phyloP scores from a whole-genome alignment of 2,329 filamentous ascomycete species.

The Aspergillus sp. region DNA sequence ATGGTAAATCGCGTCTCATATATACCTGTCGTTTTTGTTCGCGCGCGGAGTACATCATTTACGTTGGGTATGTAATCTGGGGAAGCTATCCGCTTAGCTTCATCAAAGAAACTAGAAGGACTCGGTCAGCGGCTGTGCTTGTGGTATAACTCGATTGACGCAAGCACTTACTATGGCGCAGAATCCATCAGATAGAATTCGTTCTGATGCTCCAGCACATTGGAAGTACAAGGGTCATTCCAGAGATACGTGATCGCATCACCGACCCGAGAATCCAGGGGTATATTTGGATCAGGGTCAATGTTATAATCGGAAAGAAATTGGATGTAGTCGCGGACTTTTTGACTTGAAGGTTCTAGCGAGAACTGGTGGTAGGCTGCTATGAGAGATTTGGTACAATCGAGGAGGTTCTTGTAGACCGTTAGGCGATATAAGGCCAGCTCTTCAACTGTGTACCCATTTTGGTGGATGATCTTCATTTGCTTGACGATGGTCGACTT shows the following conservation, averaged over 20 bases:
- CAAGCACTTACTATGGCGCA: slow-evolving; percentile 79
- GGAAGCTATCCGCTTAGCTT: slow-evolving; percentile 79
- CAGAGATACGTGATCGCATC: slow-evolving; percentile 83
- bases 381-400: slow-evolving; percentile 93
- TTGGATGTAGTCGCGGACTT: slow-evolving; percentile 72
- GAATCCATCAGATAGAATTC: slow-evolving; percentile 99
- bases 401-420: slow-evolving; percentile 96
- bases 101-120: slow-evolving; percentile 81
- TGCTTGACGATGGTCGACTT: slow-evolving; percentile 99
- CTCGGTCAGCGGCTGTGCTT: slow-evolving; percentile 27
- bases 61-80: slow-evolving; percentile 89
- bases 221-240: slow-evolving; percentile 81
- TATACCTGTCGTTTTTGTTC: slow-evolving; percentile 98
- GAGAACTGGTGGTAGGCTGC: slow-evolving; percentile 89
- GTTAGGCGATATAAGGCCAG: slow-evolving; percentile 91
- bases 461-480: slow-evolving; percentile 99
- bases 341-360: slow-evolving; percentile 72
- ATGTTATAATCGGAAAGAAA: slow-evolving; percentile 86
- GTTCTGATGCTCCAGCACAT: slow-evolving; percentile 87
- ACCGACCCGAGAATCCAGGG: slow-evolving; percentile 78
- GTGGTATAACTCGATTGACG: background rate
- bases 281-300: slow-evolving; percentile 83
- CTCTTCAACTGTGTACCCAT: slow-evolving; percentile 94
- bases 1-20: slow-evolving; percentile 99
- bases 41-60: slow-evolving; percentile 88